Percentiles rank a stretch among this genome's conserved stretches.
These are phyloP conservation scores for Colletotrichum sp. DNA, from an alignment of 2,329 filamentous ascomycete species.

Conservation along the genomic window DNA sequence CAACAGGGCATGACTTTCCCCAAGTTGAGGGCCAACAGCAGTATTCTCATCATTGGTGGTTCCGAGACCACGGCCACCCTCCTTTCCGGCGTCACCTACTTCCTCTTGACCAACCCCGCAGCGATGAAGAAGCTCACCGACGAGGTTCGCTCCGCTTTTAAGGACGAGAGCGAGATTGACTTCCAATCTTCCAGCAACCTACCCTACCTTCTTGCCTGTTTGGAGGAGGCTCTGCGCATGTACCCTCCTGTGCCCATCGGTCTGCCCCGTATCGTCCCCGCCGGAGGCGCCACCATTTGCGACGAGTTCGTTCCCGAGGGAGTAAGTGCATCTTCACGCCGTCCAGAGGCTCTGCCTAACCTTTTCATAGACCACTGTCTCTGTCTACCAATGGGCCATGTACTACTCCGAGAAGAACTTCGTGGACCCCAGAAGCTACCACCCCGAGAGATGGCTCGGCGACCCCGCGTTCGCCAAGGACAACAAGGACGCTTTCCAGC, in stretches of 20 bases:
- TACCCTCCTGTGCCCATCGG: conserved; percentile 36
- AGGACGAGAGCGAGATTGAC: conserved; percentile 39
- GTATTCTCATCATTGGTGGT: conserved; percentile 32
- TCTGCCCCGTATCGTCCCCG: conserved; percentile 31
- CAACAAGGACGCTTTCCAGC: conserved; percentile 43
- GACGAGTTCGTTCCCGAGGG: conserved; percentile 35
- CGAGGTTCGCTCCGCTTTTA: conserved; percentile 43
- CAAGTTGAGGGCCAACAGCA: conserved; percentile 21
- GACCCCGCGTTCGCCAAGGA: conserved; percentile 28
- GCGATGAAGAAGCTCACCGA: conserved; percentile 33
- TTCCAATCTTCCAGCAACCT: conserved; percentile 33
- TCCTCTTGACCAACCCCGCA: conserved; percentile 33
- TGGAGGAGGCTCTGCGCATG: conserved; percentile 47
- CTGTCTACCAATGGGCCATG: conserved; percentile 36
- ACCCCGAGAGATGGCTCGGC: conserved; percentile 35
- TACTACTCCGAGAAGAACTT: conserved; percentile 38
- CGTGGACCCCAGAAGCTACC: conserved; percentile 34
- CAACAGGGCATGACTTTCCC: conserved; percentile 5
- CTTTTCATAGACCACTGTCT: conserved; percentile 38
- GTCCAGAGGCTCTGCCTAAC: neutral
- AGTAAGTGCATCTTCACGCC: conserved; percentile 22
- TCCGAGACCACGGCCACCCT: conserved; percentile 39
- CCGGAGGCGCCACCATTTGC: conserved; percentile 35
- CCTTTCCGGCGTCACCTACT: conserved; percentile 30
- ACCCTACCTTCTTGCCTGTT: conserved; percentile 41